These are phyloP conservation scores for Magnaporthiopsis incrustans DNA, from an alignment of 2,329 filamentous ascomycete species.

Conservation along the genomic window DNA sequence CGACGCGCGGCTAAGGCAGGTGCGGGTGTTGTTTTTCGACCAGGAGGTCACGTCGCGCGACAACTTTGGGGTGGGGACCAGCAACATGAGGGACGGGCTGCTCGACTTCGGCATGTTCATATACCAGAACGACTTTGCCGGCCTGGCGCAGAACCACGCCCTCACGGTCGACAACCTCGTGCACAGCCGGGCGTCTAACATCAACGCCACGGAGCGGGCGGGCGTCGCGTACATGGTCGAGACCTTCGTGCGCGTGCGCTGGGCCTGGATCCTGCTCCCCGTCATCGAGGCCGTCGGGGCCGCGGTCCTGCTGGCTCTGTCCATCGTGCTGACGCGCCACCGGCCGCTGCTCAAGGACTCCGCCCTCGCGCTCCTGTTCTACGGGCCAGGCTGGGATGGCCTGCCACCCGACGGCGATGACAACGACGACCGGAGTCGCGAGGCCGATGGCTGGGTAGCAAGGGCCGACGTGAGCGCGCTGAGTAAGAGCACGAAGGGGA, in stretches of 20 bases:
- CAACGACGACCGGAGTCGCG: not conserved
- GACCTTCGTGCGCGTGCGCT: slow-evolving; percentile 22
- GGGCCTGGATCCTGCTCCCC: slow-evolving; percentile 23
- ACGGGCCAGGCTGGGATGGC: not conserved
- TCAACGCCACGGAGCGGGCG: slow-evolving; percentile 7
- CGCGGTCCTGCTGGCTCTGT: slow-evolving; percentile 16
- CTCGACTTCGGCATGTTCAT: not conserved
- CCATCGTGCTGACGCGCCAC: slow-evolving; percentile 2
- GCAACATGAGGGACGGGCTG: not conserved
- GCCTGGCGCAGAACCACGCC: slow-evolving; percentile 12
- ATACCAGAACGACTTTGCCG: slow-evolving; percentile 6
- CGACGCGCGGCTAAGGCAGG: not conserved
- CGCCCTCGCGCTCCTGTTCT: slow-evolving; percentile 2
- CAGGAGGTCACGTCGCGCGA: not conserved
- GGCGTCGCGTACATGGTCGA: slow-evolving; percentile 17
- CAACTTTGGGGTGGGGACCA: too few species aligned
- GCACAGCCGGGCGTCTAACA: slow-evolving; percentile 8
- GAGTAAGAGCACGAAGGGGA: not conserved
- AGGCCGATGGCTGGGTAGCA: not conserved
- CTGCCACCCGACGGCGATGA: not conserved
- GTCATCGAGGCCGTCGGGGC: slow-evolving; percentile 14
- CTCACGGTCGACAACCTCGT: slow-evolving; percentile 9
- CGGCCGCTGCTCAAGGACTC: slow-evolving; percentile 9
- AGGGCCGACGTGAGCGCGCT: not conserved
- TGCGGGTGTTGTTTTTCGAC: not conserved